Evolutionary conservation across 2,329 filamentous ascomycete genomes (phyloP).

Genomic region (Lasiodiplodia sp.): DNA sequence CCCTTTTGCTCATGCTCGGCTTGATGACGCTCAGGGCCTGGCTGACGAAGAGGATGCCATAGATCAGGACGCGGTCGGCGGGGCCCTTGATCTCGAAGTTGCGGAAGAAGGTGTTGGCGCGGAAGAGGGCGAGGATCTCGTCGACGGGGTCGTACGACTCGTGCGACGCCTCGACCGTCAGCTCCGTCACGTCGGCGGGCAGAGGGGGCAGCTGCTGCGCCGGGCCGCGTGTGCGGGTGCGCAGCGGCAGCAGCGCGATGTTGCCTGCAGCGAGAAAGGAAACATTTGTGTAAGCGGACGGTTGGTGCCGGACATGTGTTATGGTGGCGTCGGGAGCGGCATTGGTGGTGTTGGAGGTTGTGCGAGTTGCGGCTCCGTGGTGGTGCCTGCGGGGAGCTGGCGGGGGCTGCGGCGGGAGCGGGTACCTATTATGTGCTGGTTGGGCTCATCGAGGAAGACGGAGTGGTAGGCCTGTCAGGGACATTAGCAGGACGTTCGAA

Average conservation of each 20-base stretch:
- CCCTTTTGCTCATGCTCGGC: slow-evolving; percentile 70
- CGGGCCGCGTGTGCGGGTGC: slow-evolving; percentile 93
- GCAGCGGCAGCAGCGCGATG: slow-evolving; percentile 92
- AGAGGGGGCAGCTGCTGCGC: slow-evolving; percentile 80
- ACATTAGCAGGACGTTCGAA: background rate
- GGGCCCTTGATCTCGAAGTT: slow-evolving; percentile 99
- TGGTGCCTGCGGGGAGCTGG: slow-evolving; percentile 28
- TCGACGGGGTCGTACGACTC: slow-evolving; percentile 97
- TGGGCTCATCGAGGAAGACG: slow-evolving; percentile 86
- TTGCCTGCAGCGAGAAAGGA: slow-evolving; percentile 68
- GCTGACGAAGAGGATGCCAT: slow-evolving; percentile 93
- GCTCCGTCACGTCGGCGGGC: slow-evolving; percentile 61
- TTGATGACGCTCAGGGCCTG: slow-evolving; percentile 90
- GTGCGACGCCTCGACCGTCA: slow-evolving; percentile 76
- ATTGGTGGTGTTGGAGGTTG: slow-evolving; percentile 8
- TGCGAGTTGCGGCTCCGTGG: slow-evolving; percentile 17
- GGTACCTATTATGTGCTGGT: slow-evolving; percentile 69
- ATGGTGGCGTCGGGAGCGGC: slow-evolving; percentile 4
- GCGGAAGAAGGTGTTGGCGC: slow-evolving; percentile 97
- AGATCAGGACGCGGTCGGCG: slow-evolving; percentile 92
- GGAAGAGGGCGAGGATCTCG: slow-evolving; percentile 90
- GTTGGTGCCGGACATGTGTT: background rate
- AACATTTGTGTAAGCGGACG: slow-evolving; percentile 13
- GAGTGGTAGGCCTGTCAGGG: slow-evolving; percentile 87
- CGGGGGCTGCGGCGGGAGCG: slow-evolving; percentile 16